These are phyloP conservation scores for Cruciata laevipes DNA, from an alignment of 257 asterid species.

Conservation along the genomic window DNA sequence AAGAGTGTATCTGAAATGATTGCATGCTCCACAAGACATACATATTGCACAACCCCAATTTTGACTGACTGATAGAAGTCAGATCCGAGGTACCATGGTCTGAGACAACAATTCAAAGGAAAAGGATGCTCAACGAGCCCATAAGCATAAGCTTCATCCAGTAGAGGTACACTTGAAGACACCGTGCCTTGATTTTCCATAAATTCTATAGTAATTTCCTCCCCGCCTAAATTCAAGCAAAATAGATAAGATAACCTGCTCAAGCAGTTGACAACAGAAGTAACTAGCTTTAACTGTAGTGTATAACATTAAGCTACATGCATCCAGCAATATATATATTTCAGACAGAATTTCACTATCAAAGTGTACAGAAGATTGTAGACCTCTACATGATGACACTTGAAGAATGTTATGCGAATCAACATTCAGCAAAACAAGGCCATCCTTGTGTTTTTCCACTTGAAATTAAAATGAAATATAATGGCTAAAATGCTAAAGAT, in stretches of 20 bases:
- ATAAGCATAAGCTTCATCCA: conserved; percentile 92
- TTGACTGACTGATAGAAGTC: conserved; percentile 91
- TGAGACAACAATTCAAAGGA: conserved; percentile 66
- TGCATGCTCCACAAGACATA: conserved; percentile 23
- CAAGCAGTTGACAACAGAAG: neutral
- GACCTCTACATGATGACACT: neutral
- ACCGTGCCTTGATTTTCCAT: conserved; percentile 68
- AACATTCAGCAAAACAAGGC: neutral
- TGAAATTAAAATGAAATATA: neutral
- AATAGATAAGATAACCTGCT: neutral
- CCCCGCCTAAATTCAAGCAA: conserved; percentile 64
- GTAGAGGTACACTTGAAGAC: conserved; percentile 65
- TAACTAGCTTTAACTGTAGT: neutral
- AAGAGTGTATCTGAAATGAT: neutral
- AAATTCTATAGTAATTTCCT: conserved; percentile 72
- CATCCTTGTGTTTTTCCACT: neutral
- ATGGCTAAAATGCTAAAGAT: neutral
- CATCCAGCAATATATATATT: neutral
- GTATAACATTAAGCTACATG: neutral
- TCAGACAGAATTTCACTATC: neutral
- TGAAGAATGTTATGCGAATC: neutral
- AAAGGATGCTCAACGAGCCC: conserved; percentile 95
- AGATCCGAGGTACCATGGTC: conserved; percentile 79
- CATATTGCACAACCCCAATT: conserved; percentile 97
- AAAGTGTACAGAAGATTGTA: neutral